phyloP scores from a whole-genome alignment of 176 grass and related monocot species.

The Oryza officinalis region DNA sequence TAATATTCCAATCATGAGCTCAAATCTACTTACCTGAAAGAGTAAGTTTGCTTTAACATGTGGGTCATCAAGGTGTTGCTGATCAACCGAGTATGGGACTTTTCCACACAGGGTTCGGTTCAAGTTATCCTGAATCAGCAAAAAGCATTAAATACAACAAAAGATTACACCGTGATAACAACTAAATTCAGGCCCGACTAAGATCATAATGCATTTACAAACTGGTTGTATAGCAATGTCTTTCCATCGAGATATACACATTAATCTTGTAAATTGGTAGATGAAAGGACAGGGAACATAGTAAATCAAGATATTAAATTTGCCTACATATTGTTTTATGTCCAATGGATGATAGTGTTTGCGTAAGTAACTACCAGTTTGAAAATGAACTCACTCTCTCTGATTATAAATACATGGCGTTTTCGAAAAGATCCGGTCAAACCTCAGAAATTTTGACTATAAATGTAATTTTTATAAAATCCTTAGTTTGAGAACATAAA shows the following conservation, averaged over 20 bases:
- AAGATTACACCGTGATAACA: conserved; percentile 17
- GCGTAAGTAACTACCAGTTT: conserved; percentile 2
- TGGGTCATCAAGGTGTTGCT: conserved; percentile 87
- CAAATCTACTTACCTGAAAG: conserved; percentile 69
- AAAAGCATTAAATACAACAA: conserved; percentile 38
- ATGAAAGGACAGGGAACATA: conserved; percentile 4
- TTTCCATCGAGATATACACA: conserved; percentile 4
- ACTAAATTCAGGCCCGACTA: conserved; percentile 22
- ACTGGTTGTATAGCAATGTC: neutral
- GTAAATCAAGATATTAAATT: neutral
- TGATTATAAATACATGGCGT: no score
- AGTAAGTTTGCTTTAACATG: conserved; percentile 99
- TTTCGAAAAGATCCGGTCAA: neutral
- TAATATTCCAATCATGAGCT: conserved; percentile 22
- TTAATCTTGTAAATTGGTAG: neutral
- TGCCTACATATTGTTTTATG: neutral
- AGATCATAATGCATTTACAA: conserved; percentile 15
- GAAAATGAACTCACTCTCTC: neutral
- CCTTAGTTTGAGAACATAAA: neutral
- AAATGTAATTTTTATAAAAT: neutral
- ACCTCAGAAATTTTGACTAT: neutral
- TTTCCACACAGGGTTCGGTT: conserved; percentile 82
- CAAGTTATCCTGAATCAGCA: conserved; percentile 71
- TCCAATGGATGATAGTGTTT: conserved; percentile 14
- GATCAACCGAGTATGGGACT: conserved; percentile 72